These are phyloP conservation scores for Beauveria brongniartii DNA, from an alignment of 2,329 filamentous ascomycete genomes.

Conservation along the genomic window DNA sequence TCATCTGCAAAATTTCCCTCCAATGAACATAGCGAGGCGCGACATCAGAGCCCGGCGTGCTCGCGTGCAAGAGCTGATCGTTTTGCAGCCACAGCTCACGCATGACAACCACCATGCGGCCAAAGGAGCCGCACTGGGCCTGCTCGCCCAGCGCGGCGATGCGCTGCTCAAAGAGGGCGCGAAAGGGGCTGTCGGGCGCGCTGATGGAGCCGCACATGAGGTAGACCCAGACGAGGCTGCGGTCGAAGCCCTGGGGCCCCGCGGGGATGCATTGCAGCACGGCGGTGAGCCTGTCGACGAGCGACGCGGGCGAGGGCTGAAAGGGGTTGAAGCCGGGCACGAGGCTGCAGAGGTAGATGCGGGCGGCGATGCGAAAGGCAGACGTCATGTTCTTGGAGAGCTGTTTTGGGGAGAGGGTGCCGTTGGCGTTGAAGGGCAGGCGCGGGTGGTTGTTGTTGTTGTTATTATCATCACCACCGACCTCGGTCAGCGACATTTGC, in stretches of 20 bases:
- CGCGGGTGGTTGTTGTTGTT: constrained; percentile 38
- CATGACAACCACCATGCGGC: constrained; percentile 70
- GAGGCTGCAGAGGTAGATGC: constrained; percentile 94
- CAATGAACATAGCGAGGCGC: constrained; percentile 71
- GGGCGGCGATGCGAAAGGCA: constrained; percentile 83
- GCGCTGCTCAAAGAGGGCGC: constrained; percentile 69
- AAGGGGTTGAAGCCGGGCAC: constrained; percentile 78
- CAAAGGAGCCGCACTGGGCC: constrained; percentile 77
- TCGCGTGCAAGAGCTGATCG: constrained; percentile 38
- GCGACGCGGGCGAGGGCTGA: constrained; percentile 63
- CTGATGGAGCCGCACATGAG: constrained; percentile 79
- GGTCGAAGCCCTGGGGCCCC: constrained; percentile 76
- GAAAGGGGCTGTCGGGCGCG: constrained; percentile 64
- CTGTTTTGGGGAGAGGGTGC: constrained; percentile 72
- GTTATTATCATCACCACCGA: constrained; percentile 22
- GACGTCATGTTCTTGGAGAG: constrained; percentile 82
- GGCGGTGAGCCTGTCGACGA: constrained; percentile 70
- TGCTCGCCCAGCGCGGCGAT: constrained; percentile 65
- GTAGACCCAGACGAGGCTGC: constrained; percentile 87
- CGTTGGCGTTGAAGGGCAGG: constrained; percentile 58
- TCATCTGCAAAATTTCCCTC: constrained; percentile 87
- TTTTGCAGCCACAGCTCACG: constrained; percentile 80
- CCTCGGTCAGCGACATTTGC: constrained; percentile 77
- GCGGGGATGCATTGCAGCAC: constrained; percentile 76
- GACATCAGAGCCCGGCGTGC: constrained; percentile 29